Evolutionary conservation across 257 asterid species (phyloP), one percentile per base, ranked within the genome.

Genomic region (Orobanche coerulescens): DNA sequence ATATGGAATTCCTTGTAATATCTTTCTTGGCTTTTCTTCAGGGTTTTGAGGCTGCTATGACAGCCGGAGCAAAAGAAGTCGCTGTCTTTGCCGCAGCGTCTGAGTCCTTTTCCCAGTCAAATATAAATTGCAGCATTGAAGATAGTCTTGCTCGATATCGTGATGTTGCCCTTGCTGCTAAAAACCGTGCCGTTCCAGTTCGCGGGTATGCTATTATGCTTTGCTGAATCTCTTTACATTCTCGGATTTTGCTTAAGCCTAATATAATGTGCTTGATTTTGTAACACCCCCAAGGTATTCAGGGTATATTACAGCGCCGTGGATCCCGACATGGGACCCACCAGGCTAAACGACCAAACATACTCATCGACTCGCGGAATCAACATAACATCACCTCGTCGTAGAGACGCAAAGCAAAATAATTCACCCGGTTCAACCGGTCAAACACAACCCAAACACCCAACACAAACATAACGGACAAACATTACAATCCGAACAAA

Each of bases 11-110:
- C 55, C 37, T 44, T 4, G 33, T 62, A 50, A 44, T 2, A 47
- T 57, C 11, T n/a, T 25, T 15, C 28, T 30, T 69, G 71, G 24
- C 44, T 43, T 72, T 66, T 42, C 44, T 53, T 59, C 70, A 90
- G 97, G 95, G 96, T 67, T 87, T 87, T 71, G 87, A 81, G 76
- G 91, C 96, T 12, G 97, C 97, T 57, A 48, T 85, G 73, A 81
- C 72, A 22, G 83, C 94, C 52, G 97, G 95, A 65, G 95, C 94
- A 55, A 85, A 85, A 80, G 96, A 90, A 79, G 97, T 90, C 58
- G 96, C 97, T 67, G 67, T 90, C 57, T 87, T 90, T 83, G 96
- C 94, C 69, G 87, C 97, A 63, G 95, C 95, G 2, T 90, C 97
- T 2, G 95, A 90, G 76, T 90, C 94, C 58, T 90, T 90, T 76